Conservation (phyloP, 2,329 filamentous ascomycete species). For the Monosporascus sp. region DNA sequence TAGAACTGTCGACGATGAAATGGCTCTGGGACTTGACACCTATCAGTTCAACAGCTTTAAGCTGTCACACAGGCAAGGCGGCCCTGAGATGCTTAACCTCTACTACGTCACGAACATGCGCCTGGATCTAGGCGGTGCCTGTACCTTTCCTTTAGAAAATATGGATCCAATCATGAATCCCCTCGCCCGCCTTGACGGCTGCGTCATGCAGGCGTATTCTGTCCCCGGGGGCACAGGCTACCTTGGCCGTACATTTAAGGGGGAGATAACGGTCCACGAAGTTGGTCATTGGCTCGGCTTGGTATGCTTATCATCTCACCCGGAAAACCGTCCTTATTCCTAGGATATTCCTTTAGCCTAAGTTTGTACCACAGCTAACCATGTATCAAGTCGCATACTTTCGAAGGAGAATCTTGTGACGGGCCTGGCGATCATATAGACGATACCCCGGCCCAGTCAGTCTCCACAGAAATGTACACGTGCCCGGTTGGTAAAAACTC, state of each 20-base stretch:
- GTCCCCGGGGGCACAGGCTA: background rate
- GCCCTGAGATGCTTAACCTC: background rate
- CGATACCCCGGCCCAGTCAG: background rate
- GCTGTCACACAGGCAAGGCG: background rate
- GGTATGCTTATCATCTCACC: background rate
- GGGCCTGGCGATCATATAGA: background rate
- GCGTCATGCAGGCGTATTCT: background rate
- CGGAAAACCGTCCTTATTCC: no score
- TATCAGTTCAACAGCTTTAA: background rate
- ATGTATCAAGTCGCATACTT: background rate
- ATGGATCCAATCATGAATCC: background rate
- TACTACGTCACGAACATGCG: background rate
- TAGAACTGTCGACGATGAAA: background rate
- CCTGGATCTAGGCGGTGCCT: background rate
- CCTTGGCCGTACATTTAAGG: background rate
- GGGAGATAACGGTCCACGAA: background rate
- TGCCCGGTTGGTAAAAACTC: background rate
- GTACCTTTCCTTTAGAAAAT: background rate
- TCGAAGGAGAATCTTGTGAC: background rate
- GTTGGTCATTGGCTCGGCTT: background rate
- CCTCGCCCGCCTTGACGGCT: background rate
- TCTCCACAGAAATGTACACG: background rate
- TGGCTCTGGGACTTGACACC: background rate
- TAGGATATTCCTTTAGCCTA: no score
- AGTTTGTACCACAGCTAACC: background rate